Evolutionary conservation across 768 basidiomycete species (phyloP), one percentile per base, ranked within the genome.

Genomic region (Trametes meyenii): DNA sequence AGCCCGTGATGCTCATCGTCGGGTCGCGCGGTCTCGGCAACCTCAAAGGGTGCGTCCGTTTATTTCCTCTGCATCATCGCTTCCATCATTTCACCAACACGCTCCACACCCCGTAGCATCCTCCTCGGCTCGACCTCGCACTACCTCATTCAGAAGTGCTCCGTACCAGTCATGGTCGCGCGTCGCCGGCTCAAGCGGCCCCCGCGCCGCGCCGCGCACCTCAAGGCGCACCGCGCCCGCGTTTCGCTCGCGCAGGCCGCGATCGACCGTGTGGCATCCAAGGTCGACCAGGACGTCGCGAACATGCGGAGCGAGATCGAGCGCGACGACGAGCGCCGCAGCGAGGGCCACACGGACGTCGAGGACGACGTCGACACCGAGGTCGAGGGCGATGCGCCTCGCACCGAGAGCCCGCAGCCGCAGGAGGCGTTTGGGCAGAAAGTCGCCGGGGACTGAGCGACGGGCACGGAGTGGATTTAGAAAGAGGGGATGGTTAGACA

Each of bases 91-190:
- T 65, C 45, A 55, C 39, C 43, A 21, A 33, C 17, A 43, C 24
- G 46, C 21, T 42, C 51, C 19, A 23, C 46, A 62, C 35, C 54
- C 12, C 50, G 17, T 67, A 95, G 94, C 26, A 96, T 96, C 66
- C 81, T 98, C 3, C 86, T 98, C 39, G 96, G 95, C 14, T 96
- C 94, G 3, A 98, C 94, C 1, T 96, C 94, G 1, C 93, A 98
- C 74, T 98, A 98, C 71, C 85, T 94, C 49, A 91, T 93, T 46
- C 89, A 94, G 81, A 95, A 94, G 75, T 96, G 93, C 63, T 93
- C 93, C 16, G 95, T 96, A 0, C 95, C 96, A 0, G 94, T 97
- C 56, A 96, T 98, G 95, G 94, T 96, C 55, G 93, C 95, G 5
- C 92, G 95, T 55, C 87, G 94, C 54, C 82, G 95, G 13, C 87